Base-by-base conservation (phyloP, 2,329 filamentous ascomycete species). In the Trichophyton rubrum region DNA sequence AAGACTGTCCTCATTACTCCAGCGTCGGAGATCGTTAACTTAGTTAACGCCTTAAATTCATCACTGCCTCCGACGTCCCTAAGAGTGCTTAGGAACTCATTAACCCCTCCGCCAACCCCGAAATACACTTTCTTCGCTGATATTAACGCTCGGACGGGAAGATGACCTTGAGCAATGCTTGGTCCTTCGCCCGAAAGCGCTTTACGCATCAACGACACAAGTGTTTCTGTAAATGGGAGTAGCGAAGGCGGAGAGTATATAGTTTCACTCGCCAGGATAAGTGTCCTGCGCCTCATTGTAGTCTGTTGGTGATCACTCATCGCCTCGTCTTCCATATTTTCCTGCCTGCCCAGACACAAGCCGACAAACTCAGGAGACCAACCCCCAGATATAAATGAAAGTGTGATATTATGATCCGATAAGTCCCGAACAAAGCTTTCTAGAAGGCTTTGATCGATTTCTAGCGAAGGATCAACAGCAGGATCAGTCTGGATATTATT, bases 111-210 rank as follows among this genome's bases (percentile, higher is more conserved):
- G 0, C 84, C 84, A 33, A 86, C 83, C 0, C 84, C 84, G 67
- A 86, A 86, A 71, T 86, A 86, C 45, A 86, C 79, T 64, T 80
- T 77, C 71, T 86, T 86, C 1, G 84, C 84, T 7, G 82, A 84
- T 3, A 86, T 74, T 61, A 85, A 72, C 1, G 81, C 80, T 64
- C 78, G 82, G 41, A 69, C 68, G 41, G 60, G 67, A 20, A 20
- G 58, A 13, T 60, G 60, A 2, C 56, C 62, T 3, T 59, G 63
- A 33, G 45, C 41, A 69, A 43, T 4, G 60, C 57, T 33, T 3
- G 11, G 5, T 24, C 7, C 33, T 47, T 13, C 20, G 17, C 20
- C 20, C 5, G 53, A 41, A 30, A 13, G 22, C 47, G 43, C 33
- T 71, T 68, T 74, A 69, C 63, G 78, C 65, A 85, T 70, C 27